A percentile compares a stretch with the other conserved stretches of the same genome.
Conservation (phyloP, 805 yeast genomes). For the Alloascoidea hylecoeti region DNA sequence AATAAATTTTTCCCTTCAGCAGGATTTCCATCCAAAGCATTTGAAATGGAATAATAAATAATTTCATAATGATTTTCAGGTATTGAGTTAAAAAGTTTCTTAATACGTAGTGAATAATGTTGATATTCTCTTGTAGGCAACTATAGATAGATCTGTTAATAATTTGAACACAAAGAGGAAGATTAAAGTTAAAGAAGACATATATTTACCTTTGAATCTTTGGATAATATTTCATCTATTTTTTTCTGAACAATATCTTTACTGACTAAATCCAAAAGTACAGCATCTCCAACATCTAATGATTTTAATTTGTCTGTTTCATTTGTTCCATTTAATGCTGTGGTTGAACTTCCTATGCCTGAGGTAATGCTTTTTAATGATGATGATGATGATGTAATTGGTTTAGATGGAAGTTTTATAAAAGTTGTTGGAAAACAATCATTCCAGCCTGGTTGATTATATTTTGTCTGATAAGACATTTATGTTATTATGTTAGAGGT, state of each 20-base stretch:
- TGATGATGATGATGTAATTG: not conserved
- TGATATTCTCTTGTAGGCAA: constrained; percentile 9
- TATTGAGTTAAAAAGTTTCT: constrained; percentile 7
- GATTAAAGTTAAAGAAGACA: constrained; percentile 5
- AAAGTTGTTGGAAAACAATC: constrained; percentile 33
- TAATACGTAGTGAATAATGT: constrained; percentile 12
- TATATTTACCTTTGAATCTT: constrained; percentile 18
- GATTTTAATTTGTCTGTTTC: constrained; percentile 4
- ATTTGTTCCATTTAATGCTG: constrained; percentile 2
- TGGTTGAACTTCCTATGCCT: constrained; percentile 6
- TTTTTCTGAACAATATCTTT: constrained; percentile 3
- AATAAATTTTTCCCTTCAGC: constrained; percentile 19
- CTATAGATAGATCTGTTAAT: constrained; percentile 3
- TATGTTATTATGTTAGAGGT: too few species aligned
- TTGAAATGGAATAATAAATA: constrained; percentile 14
- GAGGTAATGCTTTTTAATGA: constrained; percentile 6
- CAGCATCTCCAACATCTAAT: too few species aligned
- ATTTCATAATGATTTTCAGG: constrained; percentile 10
- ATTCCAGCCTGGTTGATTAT: constrained; percentile 38
- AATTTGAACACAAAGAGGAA: constrained; percentile 5
- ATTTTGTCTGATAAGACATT: constrained; percentile 7
- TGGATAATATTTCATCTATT: constrained; percentile 4
- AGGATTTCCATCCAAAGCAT: constrained; percentile 16
- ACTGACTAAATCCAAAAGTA: too few species aligned
- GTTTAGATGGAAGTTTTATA: constrained; percentile 3